Percentiles rank a stretch among this genome's conserved stretches.
phyloP scores from a whole-genome alignment of 805 yeast species.

The Starmerella kuoi region DNA sequence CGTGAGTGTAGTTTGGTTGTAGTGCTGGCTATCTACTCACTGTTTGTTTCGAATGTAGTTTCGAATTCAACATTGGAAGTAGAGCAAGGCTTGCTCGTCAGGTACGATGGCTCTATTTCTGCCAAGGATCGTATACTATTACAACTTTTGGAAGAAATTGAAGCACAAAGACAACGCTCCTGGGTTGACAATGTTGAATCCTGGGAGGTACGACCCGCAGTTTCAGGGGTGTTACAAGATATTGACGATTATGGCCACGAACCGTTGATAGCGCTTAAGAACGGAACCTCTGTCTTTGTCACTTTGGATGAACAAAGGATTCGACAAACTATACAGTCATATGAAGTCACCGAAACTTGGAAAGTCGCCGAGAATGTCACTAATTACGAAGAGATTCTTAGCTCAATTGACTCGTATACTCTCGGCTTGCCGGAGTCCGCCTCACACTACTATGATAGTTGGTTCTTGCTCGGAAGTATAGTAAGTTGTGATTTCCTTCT shows the following conservation, averaged over 20 bases:
- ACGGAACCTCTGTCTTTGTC: constrained; percentile 11
- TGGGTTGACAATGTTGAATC: constrained; percentile 54
- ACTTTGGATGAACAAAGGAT: constrained; percentile 21
- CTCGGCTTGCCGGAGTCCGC: neutral
- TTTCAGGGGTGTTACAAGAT: constrained; percentile 23
- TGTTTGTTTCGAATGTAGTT: constrained; percentile 1
- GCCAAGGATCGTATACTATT: constrained; percentile 54
- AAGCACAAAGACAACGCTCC: constrained; percentile 37
- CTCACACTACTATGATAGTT: constrained; percentile 41
- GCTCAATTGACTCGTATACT: neutral
- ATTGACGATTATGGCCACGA: constrained; percentile 34
- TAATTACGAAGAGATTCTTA: neutral
- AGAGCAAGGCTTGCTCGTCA: constrained; percentile 39
- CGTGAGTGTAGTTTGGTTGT: neutral
- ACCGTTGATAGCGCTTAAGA: constrained; percentile 13
- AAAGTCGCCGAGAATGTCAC: neutral
- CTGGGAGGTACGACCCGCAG: constrained; percentile 50
- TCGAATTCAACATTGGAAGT: constrained; percentile 33
- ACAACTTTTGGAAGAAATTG: constrained; percentile 44
- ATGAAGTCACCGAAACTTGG: constrained; percentile 22
- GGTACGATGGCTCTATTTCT: constrained; percentile 52
- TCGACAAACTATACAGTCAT: constrained; percentile 15
- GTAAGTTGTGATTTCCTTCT: constrained; percentile 20
- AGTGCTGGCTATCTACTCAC: constrained; percentile 1
- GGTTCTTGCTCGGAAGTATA: constrained; percentile 47